These are phyloP conservation scores for Cymbopogon flexuosus DNA, from an alignment of 202 grass and related monocot genomes.

Conservation along the genomic window DNA sequence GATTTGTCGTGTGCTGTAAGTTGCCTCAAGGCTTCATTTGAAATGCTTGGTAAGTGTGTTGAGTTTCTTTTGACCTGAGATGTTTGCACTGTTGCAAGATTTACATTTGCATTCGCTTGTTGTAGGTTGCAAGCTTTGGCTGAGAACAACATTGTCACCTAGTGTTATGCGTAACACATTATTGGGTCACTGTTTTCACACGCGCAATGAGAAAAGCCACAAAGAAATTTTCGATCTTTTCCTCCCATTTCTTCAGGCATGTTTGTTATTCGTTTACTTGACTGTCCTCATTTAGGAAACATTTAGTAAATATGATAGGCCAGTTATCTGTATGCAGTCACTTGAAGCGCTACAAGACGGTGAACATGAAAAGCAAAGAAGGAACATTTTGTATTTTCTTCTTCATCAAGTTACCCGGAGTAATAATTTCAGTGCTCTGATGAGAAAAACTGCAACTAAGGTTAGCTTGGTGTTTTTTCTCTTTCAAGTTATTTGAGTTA, in stretches of 20 bases:
- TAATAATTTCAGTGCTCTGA: conserved; percentile 85
- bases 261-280: conserved; percentile 29
- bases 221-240: conserved; percentile 99
- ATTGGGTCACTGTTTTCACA: conserved; percentile 96
- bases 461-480: conserved; percentile 38
- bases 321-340: conserved; percentile 59
- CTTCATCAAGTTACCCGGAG: conserved; percentile 92
- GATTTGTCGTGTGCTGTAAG: conserved; percentile 91
- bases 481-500: conserved; percentile 16
- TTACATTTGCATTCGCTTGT: conserved; percentile 10
- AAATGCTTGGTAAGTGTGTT: conserved; percentile 79
- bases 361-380: conserved; percentile 96
- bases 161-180: conserved; percentile 95
- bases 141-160: conserved; percentile 86
- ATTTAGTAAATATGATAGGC: conserved; percentile 14
- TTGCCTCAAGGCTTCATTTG: conserved; percentile 93
- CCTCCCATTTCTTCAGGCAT: conserved; percentile 92
- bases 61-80: conserved; percentile 27
- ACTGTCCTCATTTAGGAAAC: conserved; percentile 8
- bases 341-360: conserved; percentile 94
- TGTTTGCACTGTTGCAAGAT: conserved; percentile 12
- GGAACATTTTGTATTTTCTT: conserved; percentile 98
- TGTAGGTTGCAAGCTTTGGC: conserved; percentile 96
- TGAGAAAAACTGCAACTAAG: conserved; percentile 84
- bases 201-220: conserved; percentile 90